Evolutionary conservation across 306 rosid genomes (phyloP).

Genomic region (Fagus crenata): DNA sequence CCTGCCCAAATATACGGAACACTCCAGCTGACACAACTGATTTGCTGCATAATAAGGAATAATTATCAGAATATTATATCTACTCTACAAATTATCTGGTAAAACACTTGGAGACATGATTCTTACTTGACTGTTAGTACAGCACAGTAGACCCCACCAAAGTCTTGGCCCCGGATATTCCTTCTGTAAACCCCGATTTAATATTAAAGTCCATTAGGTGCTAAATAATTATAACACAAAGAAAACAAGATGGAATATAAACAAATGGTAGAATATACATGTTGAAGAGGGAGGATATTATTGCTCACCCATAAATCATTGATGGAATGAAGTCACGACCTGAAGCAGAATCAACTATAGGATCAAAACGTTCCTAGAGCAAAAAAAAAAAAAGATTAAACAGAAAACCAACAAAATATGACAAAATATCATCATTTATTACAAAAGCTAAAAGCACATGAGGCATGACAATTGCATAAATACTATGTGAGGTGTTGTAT

Average conservation of each 20-base stretch:
- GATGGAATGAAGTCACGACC: slow-evolving; percentile 79
- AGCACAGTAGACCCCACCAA: slow-evolving; percentile 89
- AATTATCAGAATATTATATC: slow-evolving; percentile 6
- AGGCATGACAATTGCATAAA: not conserved
- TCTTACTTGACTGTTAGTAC: slow-evolving; percentile 83
- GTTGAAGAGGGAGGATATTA: not conserved
- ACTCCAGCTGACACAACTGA: slow-evolving; percentile 76
- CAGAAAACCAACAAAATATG: not conserved
- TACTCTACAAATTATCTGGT: not conserved
- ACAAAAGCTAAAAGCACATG: not conserved
- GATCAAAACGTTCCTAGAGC: slow-evolving; percentile 79
- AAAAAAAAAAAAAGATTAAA: slow-evolving; percentile 15
- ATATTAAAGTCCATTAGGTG: not conserved
- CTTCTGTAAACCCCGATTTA: slow-evolving; percentile 48
- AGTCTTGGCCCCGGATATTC: slow-evolving; percentile 75
- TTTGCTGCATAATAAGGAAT: slow-evolving; percentile 40
- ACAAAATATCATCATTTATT: not conserved
- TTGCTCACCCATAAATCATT: slow-evolving; percentile 84
- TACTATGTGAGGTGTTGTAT: not conserved
- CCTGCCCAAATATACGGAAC: slow-evolving; percentile 82
- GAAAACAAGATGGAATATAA: not conserved
- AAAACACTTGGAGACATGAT: slow-evolving; percentile 1
- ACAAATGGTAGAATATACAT: not conserved
- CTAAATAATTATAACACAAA: not conserved
- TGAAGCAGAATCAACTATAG: slow-evolving; percentile 76